Base-by-base conservation (phyloP, 140 eudicot species). In the Ambrosia hybrid region DNA sequence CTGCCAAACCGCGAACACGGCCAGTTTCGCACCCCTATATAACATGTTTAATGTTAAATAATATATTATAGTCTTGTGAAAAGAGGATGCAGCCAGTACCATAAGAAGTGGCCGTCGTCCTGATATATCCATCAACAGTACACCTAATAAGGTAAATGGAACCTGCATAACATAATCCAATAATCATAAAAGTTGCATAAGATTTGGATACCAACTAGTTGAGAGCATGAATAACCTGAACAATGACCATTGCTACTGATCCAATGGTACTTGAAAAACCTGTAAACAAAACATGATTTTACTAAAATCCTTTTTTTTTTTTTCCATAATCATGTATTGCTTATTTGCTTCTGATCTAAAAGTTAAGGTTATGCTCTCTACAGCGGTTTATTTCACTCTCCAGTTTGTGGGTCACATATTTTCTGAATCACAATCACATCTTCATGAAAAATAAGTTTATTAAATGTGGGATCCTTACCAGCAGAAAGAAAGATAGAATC, bases 21-120 rank as follows among this genome's bases (percentile, higher is more conserved):
- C 46, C 7, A 1, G 46, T 5, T 5, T 41, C 4, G 46, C 46
- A 41, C 1, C 46, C 46, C 9, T 41, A 41, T 41, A 41, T 41
- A 41, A 5, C 9, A 41, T 5, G 46, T 41, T 41, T 6, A 64
- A 34, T 68, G 12, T 59, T 26, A 9, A 9, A 21, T 21, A 30
- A 34, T 64, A 34, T 34, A 43, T 45, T 51, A 38, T 61, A 45
- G 65, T 37, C 36, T 37, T 74, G 30, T 76, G 7, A 46, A 11
- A 56, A 48, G 6, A 76, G 65, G 59, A 66, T 48, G 58, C 0
- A 1, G 13, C 34, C 6, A 16, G 65, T 80, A 93, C 98, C 96
- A 93, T 57, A 11, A 89, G 85, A 39, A 93, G 78, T 39, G 88
- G 92, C 6, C 91, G 76, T 72, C 96, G 76, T 66, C 98, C 98